A percentile compares a stretch with the other conserved stretches of the same genome.
phyloP scores from a whole-genome alignment of 495 filamentous ascomycete species.

The Aspergillus saccharolyticus region DNA sequence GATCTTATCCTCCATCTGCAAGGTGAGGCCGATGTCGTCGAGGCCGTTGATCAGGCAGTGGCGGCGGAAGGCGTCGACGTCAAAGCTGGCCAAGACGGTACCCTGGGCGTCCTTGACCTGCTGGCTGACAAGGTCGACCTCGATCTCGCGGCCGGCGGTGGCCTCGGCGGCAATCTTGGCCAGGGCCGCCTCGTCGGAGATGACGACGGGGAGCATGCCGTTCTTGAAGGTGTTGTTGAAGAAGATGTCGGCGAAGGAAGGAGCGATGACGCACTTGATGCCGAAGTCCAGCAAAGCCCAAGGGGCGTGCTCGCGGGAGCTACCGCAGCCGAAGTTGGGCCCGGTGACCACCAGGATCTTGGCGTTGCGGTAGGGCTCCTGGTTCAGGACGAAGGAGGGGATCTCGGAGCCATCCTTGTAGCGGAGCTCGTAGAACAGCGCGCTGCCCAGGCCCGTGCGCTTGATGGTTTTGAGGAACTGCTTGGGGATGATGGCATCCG shows the following conservation, averaged over 20 bases:
- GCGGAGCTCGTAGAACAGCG: conserved; percentile 80
- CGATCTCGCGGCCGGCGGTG: conserved; percentile 75
- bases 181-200: conserved; percentile 62
- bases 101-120: conserved; percentile 72
- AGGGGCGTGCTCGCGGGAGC: conserved; percentile 89
- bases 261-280: conserved; percentile 88
- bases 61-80: conserved; percentile 87
- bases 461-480: conserved; percentile 99
- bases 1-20: conserved; percentile 90
- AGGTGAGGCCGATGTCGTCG: conserved; percentile 92
- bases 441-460: conserved; percentile 84
- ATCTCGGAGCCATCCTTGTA: conserved; percentile 72
- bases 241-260: conserved; percentile 94
- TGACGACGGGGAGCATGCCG: conserved; percentile 88
- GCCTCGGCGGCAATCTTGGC: conserved; percentile 74
- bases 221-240: conserved; percentile 99
- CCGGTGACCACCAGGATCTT: conserved; percentile 95
- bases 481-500: conserved; percentile 97
- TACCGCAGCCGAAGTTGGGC: conserved; percentile 93
- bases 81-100: conserved; percentile 66
- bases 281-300: conserved; percentile 97
- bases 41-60: conserved; percentile 93
- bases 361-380: conserved; percentile 74
- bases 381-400: conserved; percentile 82
- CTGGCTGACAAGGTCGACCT: conserved; percentile 86